Evolutionary conservation across 192 early-diverging fungal species (phyloP).

Genomic region (Umbelopsis sp.): DNA sequence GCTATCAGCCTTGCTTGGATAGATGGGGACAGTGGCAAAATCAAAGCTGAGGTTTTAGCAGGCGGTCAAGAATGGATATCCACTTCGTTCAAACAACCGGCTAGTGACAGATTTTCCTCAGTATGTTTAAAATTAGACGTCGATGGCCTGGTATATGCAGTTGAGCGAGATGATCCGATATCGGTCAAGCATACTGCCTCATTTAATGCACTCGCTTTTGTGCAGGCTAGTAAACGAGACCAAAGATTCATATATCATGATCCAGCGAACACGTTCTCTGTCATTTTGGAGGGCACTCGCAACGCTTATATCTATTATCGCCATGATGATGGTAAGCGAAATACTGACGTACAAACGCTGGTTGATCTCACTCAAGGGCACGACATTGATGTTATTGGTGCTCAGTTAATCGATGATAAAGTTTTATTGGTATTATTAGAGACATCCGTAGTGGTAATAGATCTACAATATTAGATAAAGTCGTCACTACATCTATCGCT

Average conservation of each 20-base stretch:
- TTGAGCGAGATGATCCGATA: slow-evolving; percentile 37
- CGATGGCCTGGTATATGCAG: slow-evolving; percentile 67
- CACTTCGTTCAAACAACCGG: slow-evolving; percentile 34
- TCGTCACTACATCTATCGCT: no score
- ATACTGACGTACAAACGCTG: slow-evolving; percentile 44
- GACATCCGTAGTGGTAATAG: slow-evolving; percentile 22
- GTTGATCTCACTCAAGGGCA: slow-evolving; percentile 50
- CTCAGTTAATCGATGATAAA: slow-evolving; percentile 44
- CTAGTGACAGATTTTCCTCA: slow-evolving; percentile 32
- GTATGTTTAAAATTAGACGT: slow-evolving; percentile 69
- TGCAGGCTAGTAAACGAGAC: slow-evolving; percentile 78
- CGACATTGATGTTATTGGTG: slow-evolving; percentile 49
- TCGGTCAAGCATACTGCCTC: slow-evolving; percentile 54
- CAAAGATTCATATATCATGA: slow-evolving; percentile 64
- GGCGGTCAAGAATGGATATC: slow-evolving; percentile 68
- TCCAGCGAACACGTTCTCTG: slow-evolving; percentile 44
- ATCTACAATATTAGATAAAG: background rate
- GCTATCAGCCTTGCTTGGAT: slow-evolving; percentile 50
- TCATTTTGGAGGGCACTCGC: slow-evolving; percentile 54
- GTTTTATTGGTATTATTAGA: slow-evolving; percentile 47
- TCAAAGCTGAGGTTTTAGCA: slow-evolving; percentile 44
- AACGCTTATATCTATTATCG: slow-evolving; percentile 56
- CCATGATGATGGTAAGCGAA: slow-evolving; percentile 30
- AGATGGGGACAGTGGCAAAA: slow-evolving; percentile 43
- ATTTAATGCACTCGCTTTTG: slow-evolving; percentile 71